Evolutionary conservation across 2,329 filamentous ascomycete species (phyloP).

Genomic region (Pestalotiopsis sp.): DNA sequence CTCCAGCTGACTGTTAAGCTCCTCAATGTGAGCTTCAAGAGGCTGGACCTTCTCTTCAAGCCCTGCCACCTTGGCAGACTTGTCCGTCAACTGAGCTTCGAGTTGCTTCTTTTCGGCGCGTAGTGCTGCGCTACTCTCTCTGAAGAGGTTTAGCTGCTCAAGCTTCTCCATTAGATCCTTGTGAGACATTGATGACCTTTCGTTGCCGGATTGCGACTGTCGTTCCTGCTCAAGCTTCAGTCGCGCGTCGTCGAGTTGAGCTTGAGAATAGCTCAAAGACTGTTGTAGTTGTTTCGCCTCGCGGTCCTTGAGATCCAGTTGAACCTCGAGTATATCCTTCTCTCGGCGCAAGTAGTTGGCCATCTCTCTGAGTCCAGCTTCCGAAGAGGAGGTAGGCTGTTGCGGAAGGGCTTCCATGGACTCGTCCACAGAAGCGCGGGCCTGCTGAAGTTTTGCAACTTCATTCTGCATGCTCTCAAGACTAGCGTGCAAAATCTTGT

Average conservation of each 20-base stretch:
- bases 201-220: constrained; percentile 70
- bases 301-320: constrained; percentile 84
- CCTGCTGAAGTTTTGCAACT: constrained; percentile 77
- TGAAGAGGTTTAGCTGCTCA: constrained; percentile 92
- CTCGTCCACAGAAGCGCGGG: constrained; percentile 55
- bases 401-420: constrained; percentile 54
- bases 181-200: constrained; percentile 74
- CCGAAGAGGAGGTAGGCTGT: constrained; percentile 55
- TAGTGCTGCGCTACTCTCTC: constrained; percentile 89
- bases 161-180: constrained; percentile 92
- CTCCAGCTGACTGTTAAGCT: constrained; percentile 78
- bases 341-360: constrained; percentile 90
- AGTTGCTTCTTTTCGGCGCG: constrained; percentile 83
- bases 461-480: constrained; percentile 81
- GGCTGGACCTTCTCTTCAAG: constrained; percentile 77
- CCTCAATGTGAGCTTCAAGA: constrained; percentile 75
- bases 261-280: constrained; percentile 83
- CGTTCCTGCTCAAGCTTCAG: constrained; percentile 91
- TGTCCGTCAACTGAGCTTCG: constrained; percentile 73
- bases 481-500: constrained; percentile 86
- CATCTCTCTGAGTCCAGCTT: constrained; percentile 82
- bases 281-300: constrained; percentile 88
- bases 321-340: constrained; percentile 97
- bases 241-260: constrained; percentile 84
- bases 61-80: constrained; percentile 72